Evolutionary conservation across 768 basidiomycete genomes (phyloP), one percentile per base, ranked within the genome.

Genomic region (Suillus placidus): DNA sequence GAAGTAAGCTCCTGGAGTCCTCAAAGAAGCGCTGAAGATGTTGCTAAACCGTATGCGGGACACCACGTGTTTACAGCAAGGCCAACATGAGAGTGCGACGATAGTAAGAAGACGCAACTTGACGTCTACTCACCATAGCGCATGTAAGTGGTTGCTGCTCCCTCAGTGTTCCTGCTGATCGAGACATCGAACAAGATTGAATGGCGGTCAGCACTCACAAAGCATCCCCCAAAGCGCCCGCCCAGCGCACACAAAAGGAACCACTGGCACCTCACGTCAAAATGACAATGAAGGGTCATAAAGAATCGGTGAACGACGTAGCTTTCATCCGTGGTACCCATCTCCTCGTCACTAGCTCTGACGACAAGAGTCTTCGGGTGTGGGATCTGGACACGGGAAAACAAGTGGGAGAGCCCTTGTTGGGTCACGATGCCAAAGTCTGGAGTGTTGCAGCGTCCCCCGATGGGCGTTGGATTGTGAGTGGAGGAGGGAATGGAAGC

Each of bases 291-390:
- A n/a, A n/a, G 40, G 40, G 40, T 40, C 40, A 40, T 14, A 1
- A 40, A 14, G 4, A 13, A 13, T 1, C 2, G 13, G 40, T 38
- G 12, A 1, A 38, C 12, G 40, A 13, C 40, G 40, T 40, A 40
- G 40, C 40, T 40, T 40, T 40, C 2, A 40, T 40, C 13, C 40
- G 13, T 14, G 40, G 40, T 14, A 40, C 40, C 40, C 40, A 12
- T 14, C 40, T 40, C 40, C 40, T 40, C 13, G 40, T 40, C 90
- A 70, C 90, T 40, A 1, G 40, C 40, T 13, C 40, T 0, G 4
- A 1, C 13, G 40, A 40, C 40, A 40, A 14, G 13, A 40, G 13
- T 14, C 40, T 40, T 40, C 40, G 40, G 13, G 13, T 40, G 40
- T 40, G 40, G 40, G 13, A 40, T 40, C 40, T 40, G 40, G 13